Conservation (phyloP, 164 flowering plant species). For the Vitis amurensis region DNA sequence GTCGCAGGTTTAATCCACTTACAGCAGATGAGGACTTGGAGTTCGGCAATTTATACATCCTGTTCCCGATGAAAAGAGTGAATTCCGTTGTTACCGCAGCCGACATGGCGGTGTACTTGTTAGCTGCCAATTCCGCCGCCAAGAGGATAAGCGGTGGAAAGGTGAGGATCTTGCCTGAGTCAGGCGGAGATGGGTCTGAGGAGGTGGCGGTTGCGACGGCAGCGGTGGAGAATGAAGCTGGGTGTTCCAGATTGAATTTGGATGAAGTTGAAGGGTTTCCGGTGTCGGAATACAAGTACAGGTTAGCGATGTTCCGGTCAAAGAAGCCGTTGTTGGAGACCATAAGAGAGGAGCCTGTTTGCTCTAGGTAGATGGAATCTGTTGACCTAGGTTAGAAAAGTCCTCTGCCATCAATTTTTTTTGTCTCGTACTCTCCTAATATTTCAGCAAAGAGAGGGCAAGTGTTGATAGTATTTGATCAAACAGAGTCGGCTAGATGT, state of each 20-base stretch:
- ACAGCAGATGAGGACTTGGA: slow-evolving; percentile 64
- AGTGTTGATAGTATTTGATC: no score
- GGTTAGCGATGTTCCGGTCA: slow-evolving; percentile 37
- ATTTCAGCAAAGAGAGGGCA: no score
- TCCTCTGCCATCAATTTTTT: not conserved
- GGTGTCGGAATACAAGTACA: slow-evolving; percentile 20
- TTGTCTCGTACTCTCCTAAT: not conserved
- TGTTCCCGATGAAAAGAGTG: slow-evolving; percentile 60
- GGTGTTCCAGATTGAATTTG: slow-evolving; percentile 20
- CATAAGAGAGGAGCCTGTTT: slow-evolving; percentile 44
- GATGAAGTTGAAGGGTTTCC: slow-evolving; percentile 33
- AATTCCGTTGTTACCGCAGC: slow-evolving; percentile 40
- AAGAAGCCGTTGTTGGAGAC: slow-evolving; percentile 56
- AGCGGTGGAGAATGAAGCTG: slow-evolving; percentile 3
- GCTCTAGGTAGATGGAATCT: not conserved
- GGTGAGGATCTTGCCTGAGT: slow-evolving; percentile 34
- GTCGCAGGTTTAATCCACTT: slow-evolving; percentile 49
- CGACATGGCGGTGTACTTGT: slow-evolving; percentile 46
- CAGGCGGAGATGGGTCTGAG: not conserved
- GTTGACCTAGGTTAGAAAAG: not conserved
- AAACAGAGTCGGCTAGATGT: no score
- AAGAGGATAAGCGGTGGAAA: slow-evolving; percentile 34
- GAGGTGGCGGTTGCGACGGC: not conserved
- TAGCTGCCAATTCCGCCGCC: slow-evolving; percentile 41
- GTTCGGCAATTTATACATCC: slow-evolving; percentile 44